A percentile compares a stretch with the other conserved stretches of the same genome.
phyloP scores from a whole-genome alignment of 2,329 filamentous ascomycete species.

The Curvularia sp. region DNA sequence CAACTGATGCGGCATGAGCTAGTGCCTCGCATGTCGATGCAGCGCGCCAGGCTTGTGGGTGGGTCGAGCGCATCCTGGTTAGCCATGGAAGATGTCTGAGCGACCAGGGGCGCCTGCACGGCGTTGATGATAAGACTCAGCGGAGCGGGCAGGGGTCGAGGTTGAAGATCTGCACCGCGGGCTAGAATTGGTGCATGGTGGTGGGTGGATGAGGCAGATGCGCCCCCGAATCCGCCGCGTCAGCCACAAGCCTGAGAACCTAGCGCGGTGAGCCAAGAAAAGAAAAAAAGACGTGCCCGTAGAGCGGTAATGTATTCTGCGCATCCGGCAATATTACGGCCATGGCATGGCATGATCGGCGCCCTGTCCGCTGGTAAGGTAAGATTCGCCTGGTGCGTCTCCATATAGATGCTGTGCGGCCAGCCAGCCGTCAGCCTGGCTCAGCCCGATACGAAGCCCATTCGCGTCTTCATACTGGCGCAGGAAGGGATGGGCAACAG shows the following conservation, averaged over 20 bases:
- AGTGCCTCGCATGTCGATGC: conserved; percentile 47
- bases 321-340: conserved; percentile 32
- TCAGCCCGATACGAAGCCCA: conserved; percentile 24
- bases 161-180: conserved; percentile 29
- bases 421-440: conserved; percentile 16
- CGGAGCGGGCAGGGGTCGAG: conserved; percentile 29
- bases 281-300: conserved; percentile 25
- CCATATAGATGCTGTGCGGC: conserved; percentile 17
- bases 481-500: conserved; percentile 21
- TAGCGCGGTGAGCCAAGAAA: conserved; percentile 8
- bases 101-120: conserved; percentile 37
- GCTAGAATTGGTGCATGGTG: conserved; percentile 26
- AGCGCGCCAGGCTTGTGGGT: conserved; percentile 44
- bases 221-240: conserved; percentile 35
- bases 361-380: conserved; percentile 1
- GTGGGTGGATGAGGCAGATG: conserved; percentile 26
- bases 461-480: conserved; percentile 20
- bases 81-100: conserved; percentile 32
- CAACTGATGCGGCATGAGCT: conserved; percentile 42
- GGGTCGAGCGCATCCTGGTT: conserved; percentile 34
- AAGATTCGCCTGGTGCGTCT: conserved; percentile 13
- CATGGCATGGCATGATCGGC: conserved; percentile 10
- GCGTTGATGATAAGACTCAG: conserved; percentile 40
- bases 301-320: conserved; percentile 36
- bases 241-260: conserved; percentile 29